Conservation (phyloP, 176 grass and related monocot species). For the Zea mays region Zm-B73-REFERENCE-NAM-5.0 NC_050096.1:23433001-23433500, state of each 20-base stretch:
- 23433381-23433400: no score
- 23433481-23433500: not conserved
- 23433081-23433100: not conserved
- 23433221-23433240: not conserved
- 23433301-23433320: no score
- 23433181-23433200: not conserved
- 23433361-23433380: no score
- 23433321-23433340: no score
- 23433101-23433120: not conserved
- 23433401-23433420: no score
- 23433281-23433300: no score
- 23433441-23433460: not conserved
- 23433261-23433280: no score
- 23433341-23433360: no score
- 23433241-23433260: not conserved
- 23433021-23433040: slow-evolving; percentile 9
- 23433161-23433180: not conserved
- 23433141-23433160: slow-evolving; percentile 27
- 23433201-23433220: not conserved
- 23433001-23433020: slow-evolving; percentile 34
- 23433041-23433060: not conserved
- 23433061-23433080: not conserved
- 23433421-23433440: no score
- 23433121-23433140: not conserved
- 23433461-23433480: not conserved